Percentiles rank a stretch among this genome's conserved stretches.
Conservation (phyloP, 2,329 filamentous ascomycete species). For the Anthostomella pinea region DNA sequence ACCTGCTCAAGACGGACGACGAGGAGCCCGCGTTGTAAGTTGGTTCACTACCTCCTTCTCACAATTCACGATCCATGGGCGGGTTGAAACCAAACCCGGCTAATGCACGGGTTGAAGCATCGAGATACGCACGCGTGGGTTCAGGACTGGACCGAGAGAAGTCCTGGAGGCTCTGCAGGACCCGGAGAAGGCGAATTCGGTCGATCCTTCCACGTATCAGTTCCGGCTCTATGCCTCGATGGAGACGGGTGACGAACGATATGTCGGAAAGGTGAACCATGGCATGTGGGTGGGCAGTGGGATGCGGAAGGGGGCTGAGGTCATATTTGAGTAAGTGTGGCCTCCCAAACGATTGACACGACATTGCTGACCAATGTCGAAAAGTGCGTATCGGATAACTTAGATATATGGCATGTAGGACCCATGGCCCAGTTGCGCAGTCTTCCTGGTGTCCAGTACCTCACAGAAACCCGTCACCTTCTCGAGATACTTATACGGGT, state of each 20-base stretch:
- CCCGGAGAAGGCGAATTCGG: slow-evolving; percentile 4
- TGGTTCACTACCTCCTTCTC: neutral
- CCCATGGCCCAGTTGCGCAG: no score
- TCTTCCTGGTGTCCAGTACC: no score
- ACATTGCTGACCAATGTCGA: slow-evolving; percentile 3
- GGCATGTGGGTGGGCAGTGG: slow-evolving; percentile 16
- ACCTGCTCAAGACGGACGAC: slow-evolving; percentile 47
- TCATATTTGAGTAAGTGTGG: slow-evolving; percentile 17
- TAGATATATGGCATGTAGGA: no score
- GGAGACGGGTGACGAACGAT: slow-evolving; percentile 13
- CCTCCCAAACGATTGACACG: neutral
- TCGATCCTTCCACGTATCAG: slow-evolving; percentile 10
- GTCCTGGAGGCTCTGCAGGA: slow-evolving; percentile 12
- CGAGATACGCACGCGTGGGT: slow-evolving; percentile 12
- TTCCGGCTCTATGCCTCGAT: slow-evolving; percentile 13
- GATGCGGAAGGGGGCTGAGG: slow-evolving; percentile 14
- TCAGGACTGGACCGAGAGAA: slow-evolving; percentile 10
- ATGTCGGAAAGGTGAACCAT: slow-evolving; percentile 8
- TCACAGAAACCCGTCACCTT: no score
- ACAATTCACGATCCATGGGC: no score
- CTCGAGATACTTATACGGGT: no score
- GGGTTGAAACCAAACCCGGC: neutral
- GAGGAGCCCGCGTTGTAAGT: slow-evolving; percentile 43
- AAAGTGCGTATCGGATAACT: slow-evolving; percentile 5
- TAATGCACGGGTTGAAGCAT: slow-evolving; percentile 7